These are phyloP conservation scores for Solanum hybrid DNA, from an alignment of 305 asterid genomes.

Conservation along the genomic window DNA sequence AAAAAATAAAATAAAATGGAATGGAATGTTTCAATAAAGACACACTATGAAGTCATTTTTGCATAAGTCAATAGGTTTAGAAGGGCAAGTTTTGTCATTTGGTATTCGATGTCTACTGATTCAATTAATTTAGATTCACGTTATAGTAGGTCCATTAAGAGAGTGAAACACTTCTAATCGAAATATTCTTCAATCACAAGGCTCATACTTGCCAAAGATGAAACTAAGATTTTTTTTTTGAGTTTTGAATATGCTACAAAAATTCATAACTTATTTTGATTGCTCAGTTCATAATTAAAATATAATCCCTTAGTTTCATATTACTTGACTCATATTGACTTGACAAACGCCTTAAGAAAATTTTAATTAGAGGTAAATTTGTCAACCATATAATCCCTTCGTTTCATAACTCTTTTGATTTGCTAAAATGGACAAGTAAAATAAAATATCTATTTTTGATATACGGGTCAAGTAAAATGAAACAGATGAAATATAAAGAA, in stretches of 20 bases:
- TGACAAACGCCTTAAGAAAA: too few relatives aligned
- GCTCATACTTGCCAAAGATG: not conserved
- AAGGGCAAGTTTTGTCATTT: not conserved
- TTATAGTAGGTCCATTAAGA: not conserved
- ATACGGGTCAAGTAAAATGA: not conserved
- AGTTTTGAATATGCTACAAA: not conserved
- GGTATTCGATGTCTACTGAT: not conserved
- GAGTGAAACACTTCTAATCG: fast-evolving
- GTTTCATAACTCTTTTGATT: not conserved
- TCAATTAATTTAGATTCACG: not conserved
- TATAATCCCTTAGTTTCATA: too few relatives aligned
- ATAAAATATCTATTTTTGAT: too few relatives aligned
- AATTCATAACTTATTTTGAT: not conserved
- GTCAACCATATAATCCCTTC: not conserved
- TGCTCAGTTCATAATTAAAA: not conserved
- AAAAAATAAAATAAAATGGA: not conserved
- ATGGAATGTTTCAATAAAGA: not conserved
- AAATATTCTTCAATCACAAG: not conserved
- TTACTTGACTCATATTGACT: too few relatives aligned
- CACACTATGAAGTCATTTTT: not conserved
- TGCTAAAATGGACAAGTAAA: not conserved
- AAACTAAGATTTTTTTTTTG: not conserved
- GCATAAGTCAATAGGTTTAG: too few relatives aligned
- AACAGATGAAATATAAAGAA: not conserved
- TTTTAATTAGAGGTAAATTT: not conserved